Percentiles rank a stretch among this genome's conserved stretches.
Evolutionary conservation across 495 filamentous ascomycete species (phyloP).

Genomic region (Trichoderma asperelloides): DNA sequence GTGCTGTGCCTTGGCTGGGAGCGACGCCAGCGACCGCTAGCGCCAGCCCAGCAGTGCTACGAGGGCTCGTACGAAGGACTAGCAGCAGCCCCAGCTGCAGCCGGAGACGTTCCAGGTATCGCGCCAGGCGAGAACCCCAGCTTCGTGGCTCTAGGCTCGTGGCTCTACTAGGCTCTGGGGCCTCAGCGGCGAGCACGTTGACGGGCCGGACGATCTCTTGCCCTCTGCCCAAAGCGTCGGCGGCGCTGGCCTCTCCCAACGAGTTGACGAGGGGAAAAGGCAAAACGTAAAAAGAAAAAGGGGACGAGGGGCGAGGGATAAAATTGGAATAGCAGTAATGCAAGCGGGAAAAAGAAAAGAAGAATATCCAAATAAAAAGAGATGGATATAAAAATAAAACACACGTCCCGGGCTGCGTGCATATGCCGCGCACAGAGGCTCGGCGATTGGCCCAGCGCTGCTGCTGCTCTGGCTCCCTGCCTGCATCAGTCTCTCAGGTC

Average conservation of each 20-base stretch:
- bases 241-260: too few species aligned
- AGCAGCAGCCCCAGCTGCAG: background rate
- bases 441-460: background rate
- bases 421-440: too few species aligned
- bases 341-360: too few species aligned
- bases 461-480: background rate
- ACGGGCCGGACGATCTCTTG: conserved; percentile 1
- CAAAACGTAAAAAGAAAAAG: too few species aligned
- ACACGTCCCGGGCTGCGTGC: too few species aligned
- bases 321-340: too few species aligned
- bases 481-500: background rate
- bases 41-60: background rate
- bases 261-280: too few species aligned
- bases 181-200: conserved; percentile 2
- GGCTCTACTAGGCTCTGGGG: background rate
- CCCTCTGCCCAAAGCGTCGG: background rate
- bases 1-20: background rate
- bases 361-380: too few species aligned
- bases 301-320: too few species aligned
- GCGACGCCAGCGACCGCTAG: background rate
- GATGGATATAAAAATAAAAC: too few species aligned
- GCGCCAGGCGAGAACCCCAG: background rate
- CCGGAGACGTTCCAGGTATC: background rate
- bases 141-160: background rate
- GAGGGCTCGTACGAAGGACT: too few species aligned